Evolutionary conservation across 495 filamentous ascomycete genomes (phyloP), one percentile per base, ranked within the genome.

Genomic region (Aspergillus saccharolyticus): DNA sequence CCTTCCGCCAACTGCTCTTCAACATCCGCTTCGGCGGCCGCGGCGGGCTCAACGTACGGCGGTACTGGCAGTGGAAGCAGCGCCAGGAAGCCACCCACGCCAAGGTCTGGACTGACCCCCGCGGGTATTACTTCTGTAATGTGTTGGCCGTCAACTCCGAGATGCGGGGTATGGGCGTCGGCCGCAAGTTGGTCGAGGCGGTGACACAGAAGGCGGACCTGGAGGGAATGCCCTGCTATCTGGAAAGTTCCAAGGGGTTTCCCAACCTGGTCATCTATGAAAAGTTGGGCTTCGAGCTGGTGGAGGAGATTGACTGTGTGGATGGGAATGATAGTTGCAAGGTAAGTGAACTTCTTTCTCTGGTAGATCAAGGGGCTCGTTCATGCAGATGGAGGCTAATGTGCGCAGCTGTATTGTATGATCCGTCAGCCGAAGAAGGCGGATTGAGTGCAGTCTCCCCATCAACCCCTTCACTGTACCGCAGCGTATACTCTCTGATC

Each of bases 61-160:
- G 85, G 21, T 89, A 88, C 67, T 80, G 74, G 64, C 81, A 85
- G 56, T 80, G 76, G 66, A 81, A 79, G 43, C 55, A 69, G 14
- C 57, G 70, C 7, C 78, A 79, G 63, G 62, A 69, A 42, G 61
- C 70, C 12, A 68, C 78, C 4, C 69, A 78, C 42, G 63, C 70
- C 0, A 49, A 57, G 7, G 55, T 74, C 15, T 78, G 76, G 71
- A 63, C 54, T 12, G 64, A 73, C 44, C 68, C 77, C 3, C 64
- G 67, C 0, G 85, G 85, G 0, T 89, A 89, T 63, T 88, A 87
- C 59, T 89, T 88, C 59, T 83, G 85, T 58, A 89, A 87, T 65
- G 83, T 88, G 51, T 76, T 89, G 55, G 83, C 83, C 2, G 85
- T 88, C n/a, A 67, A 77, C 21, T 80, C 83, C 2, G 73, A 78